A percentile compares a stretch with the other conserved stretches of the same genome.
Evolutionary conservation across 768 basidiomycete species (phyloP).

Genomic region (Termitomyces bulborhizus): DNA sequence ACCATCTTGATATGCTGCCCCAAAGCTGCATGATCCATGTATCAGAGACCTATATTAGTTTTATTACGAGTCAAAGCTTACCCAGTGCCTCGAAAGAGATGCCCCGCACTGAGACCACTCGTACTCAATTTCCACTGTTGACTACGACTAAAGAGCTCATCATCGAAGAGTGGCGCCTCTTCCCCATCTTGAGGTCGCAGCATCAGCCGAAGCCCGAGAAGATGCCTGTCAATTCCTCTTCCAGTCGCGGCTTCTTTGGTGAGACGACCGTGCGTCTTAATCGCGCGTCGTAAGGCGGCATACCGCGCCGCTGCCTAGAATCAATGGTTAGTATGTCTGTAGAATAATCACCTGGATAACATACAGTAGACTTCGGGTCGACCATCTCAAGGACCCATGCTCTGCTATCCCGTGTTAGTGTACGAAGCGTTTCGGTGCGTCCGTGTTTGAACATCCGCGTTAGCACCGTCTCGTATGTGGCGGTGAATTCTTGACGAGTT

Average conservation of each 20-base stretch:
- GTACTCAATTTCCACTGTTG: slow-evolving; percentile 87
- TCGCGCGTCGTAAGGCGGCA: slow-evolving; percentile 56
- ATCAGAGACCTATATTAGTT: background rate
- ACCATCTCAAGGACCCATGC: slow-evolving; percentile 74
- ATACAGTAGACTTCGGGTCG: slow-evolving; percentile 43
- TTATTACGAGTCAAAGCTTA: slow-evolving; percentile 19
- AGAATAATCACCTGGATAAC: slow-evolving; percentile 12
- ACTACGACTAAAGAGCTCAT: slow-evolving; percentile 67
- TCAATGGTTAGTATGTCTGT: background rate
- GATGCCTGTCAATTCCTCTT: slow-evolving; percentile 83
- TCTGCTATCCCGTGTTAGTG: slow-evolving; percentile 66
- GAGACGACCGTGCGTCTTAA: slow-evolving; percentile 62
- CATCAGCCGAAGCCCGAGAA: slow-evolving; percentile 76
- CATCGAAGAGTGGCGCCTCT: slow-evolving; percentile 62
- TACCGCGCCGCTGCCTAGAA: slow-evolving; percentile 30
- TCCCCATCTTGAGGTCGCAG: slow-evolving; percentile 51
- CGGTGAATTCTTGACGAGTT: slow-evolving; percentile 69
- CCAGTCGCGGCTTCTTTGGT: slow-evolving; percentile 78
- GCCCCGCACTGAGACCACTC: slow-evolving; percentile 82
- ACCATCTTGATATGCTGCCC: slow-evolving; percentile 74
- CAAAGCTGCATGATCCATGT: slow-evolving; percentile 49
- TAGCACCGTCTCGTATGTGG: slow-evolving; percentile 90
- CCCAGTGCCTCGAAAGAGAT: slow-evolving; percentile 86
- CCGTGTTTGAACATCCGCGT: slow-evolving; percentile 85
- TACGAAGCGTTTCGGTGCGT: slow-evolving; percentile 85